A percentile compares a stretch with the other conserved stretches of the same genome.
Evolutionary conservation across 768 basidiomycete species (phyloP).

Genomic region (Cystoderma amianthinum): DNA sequence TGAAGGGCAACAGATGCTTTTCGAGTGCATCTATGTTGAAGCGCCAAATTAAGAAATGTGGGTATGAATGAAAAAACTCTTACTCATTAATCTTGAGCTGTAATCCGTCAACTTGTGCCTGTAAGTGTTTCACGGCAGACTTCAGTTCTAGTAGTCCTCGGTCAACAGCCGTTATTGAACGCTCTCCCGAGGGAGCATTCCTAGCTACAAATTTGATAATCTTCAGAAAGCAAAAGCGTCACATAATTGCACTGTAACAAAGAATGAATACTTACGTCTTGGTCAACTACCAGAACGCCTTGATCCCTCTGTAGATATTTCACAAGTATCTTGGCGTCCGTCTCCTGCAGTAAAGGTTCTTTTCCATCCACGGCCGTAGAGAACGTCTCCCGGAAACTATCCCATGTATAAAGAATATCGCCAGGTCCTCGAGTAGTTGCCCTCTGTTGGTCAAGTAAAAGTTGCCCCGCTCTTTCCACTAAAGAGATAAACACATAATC

Average conservation of each 20-base stretch:
- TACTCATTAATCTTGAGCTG: slow-evolving; percentile 73
- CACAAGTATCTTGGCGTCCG: slow-evolving; percentile 64
- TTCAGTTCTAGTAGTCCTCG: slow-evolving; percentile 77
- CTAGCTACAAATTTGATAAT: slow-evolving; percentile 73
- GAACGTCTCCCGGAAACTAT: slow-evolving; percentile 59
- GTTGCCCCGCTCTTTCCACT: slow-evolving; percentile 61
- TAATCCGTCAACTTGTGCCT: slow-evolving; percentile 60
- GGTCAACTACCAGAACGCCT: slow-evolving; percentile 52
- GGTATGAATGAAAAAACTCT: slow-evolving; percentile 10
- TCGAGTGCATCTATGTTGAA: slow-evolving; percentile 45
- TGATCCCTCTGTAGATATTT: slow-evolving; percentile 78
- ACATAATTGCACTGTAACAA: not conserved
- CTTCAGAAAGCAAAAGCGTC: slow-evolving; percentile 24
- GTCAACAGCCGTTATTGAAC: slow-evolving; percentile 71
- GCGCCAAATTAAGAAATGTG: not conserved
- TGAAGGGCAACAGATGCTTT: slow-evolving; percentile 62
- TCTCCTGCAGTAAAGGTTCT: slow-evolving; percentile 38
- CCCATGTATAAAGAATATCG: slow-evolving; percentile 54
- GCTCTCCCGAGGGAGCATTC: slow-evolving; percentile 22
- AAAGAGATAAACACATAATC: slow-evolving; percentile 65
- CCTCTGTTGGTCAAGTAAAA: slow-evolving; percentile 36
- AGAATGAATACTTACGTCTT: slow-evolving; percentile 50
- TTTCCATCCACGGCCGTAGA: slow-evolving; percentile 25
- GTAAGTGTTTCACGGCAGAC: slow-evolving; percentile 58
- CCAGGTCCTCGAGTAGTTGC: slow-evolving; percentile 38